These are phyloP conservation scores for Tolypocladium album DNA, from an alignment of 2,329 filamentous ascomycete species.

Conservation along the genomic window DNA sequence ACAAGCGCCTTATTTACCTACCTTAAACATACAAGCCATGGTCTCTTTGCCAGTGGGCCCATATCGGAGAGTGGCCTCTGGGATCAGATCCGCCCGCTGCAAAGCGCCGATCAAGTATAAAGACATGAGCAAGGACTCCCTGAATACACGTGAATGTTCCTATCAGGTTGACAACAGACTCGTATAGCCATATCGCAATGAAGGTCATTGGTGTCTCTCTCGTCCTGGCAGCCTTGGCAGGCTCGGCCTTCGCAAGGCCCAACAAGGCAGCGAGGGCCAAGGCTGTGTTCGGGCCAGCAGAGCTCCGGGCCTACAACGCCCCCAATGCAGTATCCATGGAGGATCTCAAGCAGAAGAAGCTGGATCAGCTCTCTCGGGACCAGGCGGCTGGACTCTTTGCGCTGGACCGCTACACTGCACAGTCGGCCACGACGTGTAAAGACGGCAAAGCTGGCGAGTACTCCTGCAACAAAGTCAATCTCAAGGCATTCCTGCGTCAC, in stretches of 20 bases:
- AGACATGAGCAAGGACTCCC: background rate
- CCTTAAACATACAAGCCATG: background rate
- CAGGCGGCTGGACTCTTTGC: conserved; percentile 7
- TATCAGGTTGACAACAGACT: too few species aligned
- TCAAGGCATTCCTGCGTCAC: conserved; percentile 26
- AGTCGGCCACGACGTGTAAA: conserved; percentile 11
- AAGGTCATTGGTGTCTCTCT: background rate
- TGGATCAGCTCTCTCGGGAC: conserved; percentile 1
- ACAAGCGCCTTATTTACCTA: background rate
- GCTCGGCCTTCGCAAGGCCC: background rate
- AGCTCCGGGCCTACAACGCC: conserved; percentile 6
- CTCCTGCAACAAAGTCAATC: conserved; percentile 24
- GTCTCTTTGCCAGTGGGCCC: background rate
- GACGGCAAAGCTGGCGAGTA: conserved; percentile 23
- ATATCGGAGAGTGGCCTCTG: background rate
- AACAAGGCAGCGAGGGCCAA: background rate
- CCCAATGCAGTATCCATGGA: conserved; percentile 6
- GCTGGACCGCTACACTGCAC: conserved; percentile 5
- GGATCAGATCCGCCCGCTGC: background rate
- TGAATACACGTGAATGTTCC: background rate
- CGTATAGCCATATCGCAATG: background rate
- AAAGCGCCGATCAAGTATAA: background rate
- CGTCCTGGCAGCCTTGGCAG: conserved; percentile 2
- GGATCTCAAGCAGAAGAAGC: conserved; percentile 3
- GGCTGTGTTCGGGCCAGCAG: background rate